phyloP scores from a whole-genome alignment of 768 basidiomycete genomes.

The Crepidotus variabilis region DNA sequence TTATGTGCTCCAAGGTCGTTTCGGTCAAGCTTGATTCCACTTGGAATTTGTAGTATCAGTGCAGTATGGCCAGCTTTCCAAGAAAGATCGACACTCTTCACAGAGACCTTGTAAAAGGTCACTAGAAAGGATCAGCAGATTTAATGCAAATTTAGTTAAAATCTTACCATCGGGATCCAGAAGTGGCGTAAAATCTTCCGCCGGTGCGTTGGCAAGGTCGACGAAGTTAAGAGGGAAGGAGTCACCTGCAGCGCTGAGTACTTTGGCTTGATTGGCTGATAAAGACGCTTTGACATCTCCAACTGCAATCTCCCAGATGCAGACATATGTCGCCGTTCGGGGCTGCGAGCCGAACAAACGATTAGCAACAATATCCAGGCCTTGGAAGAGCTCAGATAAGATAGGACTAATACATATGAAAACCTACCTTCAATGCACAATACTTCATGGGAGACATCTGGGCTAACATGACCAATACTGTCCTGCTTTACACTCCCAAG shows the following conservation, averaged over 20 bases:
- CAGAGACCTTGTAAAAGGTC: conserved; percentile 73
- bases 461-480: conserved; percentile 26
- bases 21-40: conserved; percentile 60
- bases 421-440: conserved; percentile 47
- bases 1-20: conserved; percentile 74
- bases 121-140: conserved; percentile 40
- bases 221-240: conserved; percentile 68
- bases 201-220: conserved; percentile 80
- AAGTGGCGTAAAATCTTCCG: conserved; percentile 56
- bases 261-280: conserved; percentile 48
- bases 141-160: background rate
- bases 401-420: background rate
- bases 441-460: conserved; percentile 23
- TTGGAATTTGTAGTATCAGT: conserved; percentile 48
- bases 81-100: conserved; percentile 51
- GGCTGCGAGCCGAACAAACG: conserved; percentile 90
- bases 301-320: conserved; percentile 87
- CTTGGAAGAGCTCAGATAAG: conserved; percentile 30
- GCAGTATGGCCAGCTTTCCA: conserved; percentile 54
- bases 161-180: conserved; percentile 77
- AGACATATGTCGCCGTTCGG: conserved; percentile 79
- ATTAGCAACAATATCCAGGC: conserved; percentile 76
- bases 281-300: conserved; percentile 57
- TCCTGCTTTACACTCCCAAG: conserved; percentile 42
- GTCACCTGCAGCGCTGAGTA: conserved; percentile 47